A percentile compares a stretch with the other conserved stretches of the same genome.
phyloP scores from a whole-genome alignment of 2,329 filamentous ascomycete species.

The Myriosclerotinia scirpicola region DNA sequence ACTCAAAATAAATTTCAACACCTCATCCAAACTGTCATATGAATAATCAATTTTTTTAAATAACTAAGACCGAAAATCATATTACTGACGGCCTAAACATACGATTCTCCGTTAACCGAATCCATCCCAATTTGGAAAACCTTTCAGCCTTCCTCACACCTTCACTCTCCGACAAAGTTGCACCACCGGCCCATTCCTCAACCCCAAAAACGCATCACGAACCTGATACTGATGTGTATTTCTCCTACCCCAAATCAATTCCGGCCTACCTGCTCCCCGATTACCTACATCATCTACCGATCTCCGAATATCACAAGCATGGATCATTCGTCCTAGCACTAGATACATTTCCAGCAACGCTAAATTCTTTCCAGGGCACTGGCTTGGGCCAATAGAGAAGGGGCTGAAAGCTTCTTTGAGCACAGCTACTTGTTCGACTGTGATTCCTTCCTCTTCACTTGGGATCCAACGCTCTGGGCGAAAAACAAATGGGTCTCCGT shows the following conservation, averaged over 20 bases:
- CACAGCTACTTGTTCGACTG: constrained; percentile 24
- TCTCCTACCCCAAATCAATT: constrained; percentile 14
- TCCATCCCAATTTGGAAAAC: too few relatives aligned
- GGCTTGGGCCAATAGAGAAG: constrained; percentile 25
- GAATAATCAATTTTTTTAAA: too few relatives aligned
- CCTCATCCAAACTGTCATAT: too few relatives aligned
- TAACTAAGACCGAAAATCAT: too few relatives aligned
- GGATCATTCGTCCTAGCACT: constrained; percentile 7
- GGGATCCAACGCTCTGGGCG: constrained; percentile 30
- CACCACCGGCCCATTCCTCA: constrained; percentile 9
- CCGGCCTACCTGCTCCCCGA: not conserved
- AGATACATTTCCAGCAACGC: constrained; percentile 27
- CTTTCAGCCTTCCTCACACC: not conserved
- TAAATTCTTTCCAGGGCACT: constrained; percentile 26
- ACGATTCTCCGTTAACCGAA: too few relatives aligned
- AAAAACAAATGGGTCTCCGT: constrained; percentile 45
- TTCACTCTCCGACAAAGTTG: constrained; percentile 15
- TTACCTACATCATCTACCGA: constrained; percentile 3
- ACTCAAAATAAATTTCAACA: too few relatives aligned
- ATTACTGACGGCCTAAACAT: too few relatives aligned
- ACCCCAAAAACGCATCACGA: constrained; percentile 4
- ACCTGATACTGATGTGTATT: constrained; percentile 13
- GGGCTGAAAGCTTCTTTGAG: constrained; percentile 22
- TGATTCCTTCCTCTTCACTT: constrained; percentile 23
- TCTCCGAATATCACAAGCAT: not conserved